phyloP scores from a whole-genome alignment of 2,329 filamentous ascomycete species.

The Pseudogymnoascus sp. region DNA sequence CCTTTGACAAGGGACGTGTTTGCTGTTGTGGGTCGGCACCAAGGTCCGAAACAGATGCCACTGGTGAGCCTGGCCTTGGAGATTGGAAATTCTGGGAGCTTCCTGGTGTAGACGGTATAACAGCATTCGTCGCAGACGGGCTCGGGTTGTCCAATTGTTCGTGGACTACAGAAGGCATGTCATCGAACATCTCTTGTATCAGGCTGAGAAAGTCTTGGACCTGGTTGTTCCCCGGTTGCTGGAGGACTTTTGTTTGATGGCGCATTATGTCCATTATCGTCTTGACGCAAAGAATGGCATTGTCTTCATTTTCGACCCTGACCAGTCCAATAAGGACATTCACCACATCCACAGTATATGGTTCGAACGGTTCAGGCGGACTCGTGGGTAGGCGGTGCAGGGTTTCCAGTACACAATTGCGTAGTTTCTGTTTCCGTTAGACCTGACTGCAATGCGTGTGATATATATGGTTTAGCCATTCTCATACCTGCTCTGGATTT shows the following conservation, averaged over 20 bases:
- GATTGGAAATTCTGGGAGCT: constrained; percentile 69
- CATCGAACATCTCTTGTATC: constrained; percentile 92
- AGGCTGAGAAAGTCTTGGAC: constrained; percentile 86
- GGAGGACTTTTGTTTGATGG: constrained; percentile 77
- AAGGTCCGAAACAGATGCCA: constrained; percentile 72
- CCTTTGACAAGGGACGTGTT: constrained; percentile 72
- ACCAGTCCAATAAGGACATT: constrained; percentile 86
- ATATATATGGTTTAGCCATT: constrained; percentile 4
- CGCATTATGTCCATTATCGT: constrained; percentile 95
- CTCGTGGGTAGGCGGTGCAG: constrained; percentile 75
- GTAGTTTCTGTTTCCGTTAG: constrained; percentile 57
- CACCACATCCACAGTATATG: constrained; percentile 79
- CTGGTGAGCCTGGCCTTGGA: constrained; percentile 81
- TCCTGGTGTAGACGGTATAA: constrained; percentile 59
- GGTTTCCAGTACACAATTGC: constrained; percentile 90
- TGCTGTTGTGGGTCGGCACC: constrained; percentile 75
- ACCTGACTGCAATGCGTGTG: neutral
- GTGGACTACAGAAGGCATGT: constrained; percentile 88
- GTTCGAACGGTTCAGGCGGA: constrained; percentile 74
- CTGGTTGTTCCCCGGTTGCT: constrained; percentile 44
- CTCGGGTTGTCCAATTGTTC: constrained; percentile 84
- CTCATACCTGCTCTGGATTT: constrained; percentile 74
- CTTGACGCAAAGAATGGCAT: constrained; percentile 96
- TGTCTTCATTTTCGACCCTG: constrained; percentile 92
- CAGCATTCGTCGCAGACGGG: constrained; percentile 44